A percentile compares a stretch with the other conserved stretches of the same genome.
Evolutionary conservation across 192 early-diverging fungal species (phyloP).

Genomic region (Linnemannia hyalina): DNA sequence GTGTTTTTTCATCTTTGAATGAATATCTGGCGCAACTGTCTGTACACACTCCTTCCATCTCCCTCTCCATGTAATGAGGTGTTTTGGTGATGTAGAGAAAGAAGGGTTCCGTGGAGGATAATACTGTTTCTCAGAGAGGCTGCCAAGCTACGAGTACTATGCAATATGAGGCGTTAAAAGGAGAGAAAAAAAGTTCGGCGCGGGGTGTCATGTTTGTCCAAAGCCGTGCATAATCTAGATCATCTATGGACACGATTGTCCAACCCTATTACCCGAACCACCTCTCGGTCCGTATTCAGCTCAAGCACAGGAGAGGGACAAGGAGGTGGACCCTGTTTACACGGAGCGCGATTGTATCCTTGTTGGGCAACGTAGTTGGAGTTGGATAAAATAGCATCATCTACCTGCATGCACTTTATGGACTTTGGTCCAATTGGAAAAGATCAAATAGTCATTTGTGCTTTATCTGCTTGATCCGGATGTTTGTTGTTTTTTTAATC

Average conservation of each 20-base stretch:
- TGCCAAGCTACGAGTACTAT: too few species aligned
- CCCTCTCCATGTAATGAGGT: background rate
- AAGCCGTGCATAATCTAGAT: background rate
- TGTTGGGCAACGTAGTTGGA: background rate
- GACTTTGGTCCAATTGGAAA: background rate
- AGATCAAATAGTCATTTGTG: background rate
- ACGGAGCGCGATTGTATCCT: background rate
- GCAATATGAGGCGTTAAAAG: too few species aligned
- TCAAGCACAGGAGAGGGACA: background rate
- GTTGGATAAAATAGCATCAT: slow-evolving; percentile 4
- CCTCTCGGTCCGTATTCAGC: background rate
- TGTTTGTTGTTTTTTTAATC: background rate
- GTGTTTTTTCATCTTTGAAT: too few species aligned
- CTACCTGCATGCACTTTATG: background rate
- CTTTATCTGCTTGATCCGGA: slow-evolving; percentile 1
- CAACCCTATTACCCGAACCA: background rate
- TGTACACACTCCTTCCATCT: too few species aligned
- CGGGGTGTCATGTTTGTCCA: background rate
- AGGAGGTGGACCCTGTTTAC: background rate
- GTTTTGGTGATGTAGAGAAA: background rate
- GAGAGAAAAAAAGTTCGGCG: too few species aligned
- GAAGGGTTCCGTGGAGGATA: background rate
- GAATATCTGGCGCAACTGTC: too few species aligned
- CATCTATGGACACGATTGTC: background rate
- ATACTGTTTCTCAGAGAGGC: background rate